phyloP scores from a whole-genome alignment of 345 rosid genomes.

The Eucalyptus brandiana region DNA sequence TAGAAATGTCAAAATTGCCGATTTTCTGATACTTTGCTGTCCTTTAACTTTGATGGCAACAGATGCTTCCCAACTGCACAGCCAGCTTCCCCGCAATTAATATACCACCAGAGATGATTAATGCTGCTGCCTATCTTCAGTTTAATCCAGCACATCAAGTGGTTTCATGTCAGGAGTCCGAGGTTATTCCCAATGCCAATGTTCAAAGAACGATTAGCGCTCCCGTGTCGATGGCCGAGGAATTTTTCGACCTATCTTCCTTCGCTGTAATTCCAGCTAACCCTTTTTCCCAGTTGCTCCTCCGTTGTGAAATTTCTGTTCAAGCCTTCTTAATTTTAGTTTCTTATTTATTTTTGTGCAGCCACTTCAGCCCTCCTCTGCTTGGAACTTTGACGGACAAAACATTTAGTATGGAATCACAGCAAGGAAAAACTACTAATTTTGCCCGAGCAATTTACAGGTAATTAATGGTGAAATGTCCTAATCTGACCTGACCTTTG shows the following conservation, averaged over 20 bases:
- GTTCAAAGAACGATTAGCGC: conserved; percentile 18
- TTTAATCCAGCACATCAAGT: conserved; percentile 36
- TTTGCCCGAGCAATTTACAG: conserved; percentile 33
- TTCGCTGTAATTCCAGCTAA: conserved; percentile 18
- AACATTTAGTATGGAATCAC: conserved; percentile 43
- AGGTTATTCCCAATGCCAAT: conserved; percentile 21
- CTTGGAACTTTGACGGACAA: conserved; percentile 55
- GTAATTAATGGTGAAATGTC: conserved; percentile 5
- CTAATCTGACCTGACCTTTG: neutral
- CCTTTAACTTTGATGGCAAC: neutral
- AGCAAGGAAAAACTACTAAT: conserved; percentile 17
- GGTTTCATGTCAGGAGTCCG: conserved; percentile 24
- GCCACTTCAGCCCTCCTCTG: conserved; percentile 36
- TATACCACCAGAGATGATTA: conserved; percentile 28
- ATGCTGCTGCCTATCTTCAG: conserved; percentile 35
- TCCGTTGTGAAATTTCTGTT: neutral
- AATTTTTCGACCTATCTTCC: conserved; percentile 20
- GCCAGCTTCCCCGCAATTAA: conserved; percentile 23
- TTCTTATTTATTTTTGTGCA: conserved; percentile 5
- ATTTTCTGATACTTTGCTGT: neutral
- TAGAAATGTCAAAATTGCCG: neutral
- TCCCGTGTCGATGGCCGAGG: conserved; percentile 21
- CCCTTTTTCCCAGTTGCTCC: neutral
- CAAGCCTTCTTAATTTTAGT: neutral
- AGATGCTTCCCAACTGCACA: conserved; percentile 18